These are phyloP conservation scores for Solanum bulbocastanum DNA, from an alignment of 257 asterid genomes.

Conservation along the genomic window DNA sequence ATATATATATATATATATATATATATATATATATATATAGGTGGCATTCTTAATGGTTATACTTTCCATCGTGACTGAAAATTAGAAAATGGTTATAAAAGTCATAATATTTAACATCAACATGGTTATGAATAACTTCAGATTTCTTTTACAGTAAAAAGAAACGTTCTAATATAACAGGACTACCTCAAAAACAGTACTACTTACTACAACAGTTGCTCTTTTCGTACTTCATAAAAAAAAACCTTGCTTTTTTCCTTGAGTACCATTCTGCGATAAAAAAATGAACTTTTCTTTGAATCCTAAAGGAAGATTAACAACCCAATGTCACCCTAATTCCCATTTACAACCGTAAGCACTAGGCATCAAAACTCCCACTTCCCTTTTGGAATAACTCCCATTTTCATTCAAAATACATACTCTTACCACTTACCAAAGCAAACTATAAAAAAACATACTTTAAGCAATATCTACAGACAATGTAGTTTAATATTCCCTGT, in stretches of 20 bases:
- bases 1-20: background rate
- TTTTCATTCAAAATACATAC: background rate
- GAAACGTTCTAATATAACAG: background rate
- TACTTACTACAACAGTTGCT: background rate
- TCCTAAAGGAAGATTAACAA: background rate
- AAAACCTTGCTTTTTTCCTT: background rate
- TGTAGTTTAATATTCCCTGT: background rate
- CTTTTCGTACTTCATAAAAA: background rate
- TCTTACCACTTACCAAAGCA: background rate
- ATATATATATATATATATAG: background rate
- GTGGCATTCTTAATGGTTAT: background rate
- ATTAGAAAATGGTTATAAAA: background rate
- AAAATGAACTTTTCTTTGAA: background rate
- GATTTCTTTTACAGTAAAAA: background rate
- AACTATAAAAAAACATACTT: background rate
- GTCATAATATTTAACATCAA: background rate
- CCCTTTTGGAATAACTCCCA: background rate
- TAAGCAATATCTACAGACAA: background rate
- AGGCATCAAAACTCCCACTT: background rate
- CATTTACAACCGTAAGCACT: background rate
- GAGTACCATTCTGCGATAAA: background rate
- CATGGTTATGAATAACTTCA: background rate
- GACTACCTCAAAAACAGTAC: background rate
- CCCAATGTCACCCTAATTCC: background rate
- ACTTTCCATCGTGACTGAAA: background rate